phyloP scores from a whole-genome alignment of 163 green algal genomes.

The Coccomyxa subellipsoidea region DNA sequence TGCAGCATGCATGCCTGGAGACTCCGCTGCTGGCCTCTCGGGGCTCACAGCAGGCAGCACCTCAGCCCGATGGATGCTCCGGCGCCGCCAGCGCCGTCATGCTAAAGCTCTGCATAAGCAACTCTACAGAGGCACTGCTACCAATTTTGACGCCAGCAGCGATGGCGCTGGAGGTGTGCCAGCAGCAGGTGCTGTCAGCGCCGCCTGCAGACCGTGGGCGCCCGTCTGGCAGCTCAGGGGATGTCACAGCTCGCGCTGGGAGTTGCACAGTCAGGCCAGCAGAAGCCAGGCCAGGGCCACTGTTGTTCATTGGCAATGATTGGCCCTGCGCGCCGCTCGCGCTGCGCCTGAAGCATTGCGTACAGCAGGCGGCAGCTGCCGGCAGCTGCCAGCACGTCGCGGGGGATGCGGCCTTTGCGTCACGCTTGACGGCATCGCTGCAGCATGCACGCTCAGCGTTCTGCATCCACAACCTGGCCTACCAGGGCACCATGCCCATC shows the following conservation, averaged over 20 bases:
- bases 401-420: not conserved
- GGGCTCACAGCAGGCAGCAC: no score
- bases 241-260: no score
- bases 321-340: slow-evolving; percentile 63
- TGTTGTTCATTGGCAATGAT: slow-evolving; percentile 79
- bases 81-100: no score
- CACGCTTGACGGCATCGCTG: not conserved
- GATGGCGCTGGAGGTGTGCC: not conserved
- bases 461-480: slow-evolving; percentile 93
- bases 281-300: not conserved
- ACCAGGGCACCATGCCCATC: slow-evolving; percentile 74
- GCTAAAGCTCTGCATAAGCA: not conserved
- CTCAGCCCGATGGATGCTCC: no score
- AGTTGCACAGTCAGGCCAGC: no score
- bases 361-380: not conserved
- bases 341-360: slow-evolving; percentile 36
- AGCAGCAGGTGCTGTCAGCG: not conserved
- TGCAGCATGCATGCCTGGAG: not conserved
- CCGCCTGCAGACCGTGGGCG: not conserved
- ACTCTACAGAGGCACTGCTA: not conserved
- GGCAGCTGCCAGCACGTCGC: not conserved
- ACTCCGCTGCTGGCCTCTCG: not conserved
- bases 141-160: not conserved
- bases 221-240: no score
- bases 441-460: slow-evolving; percentile 27